Evolutionary conservation across 192 early-diverging fungal species (phyloP).

Genomic region (Paraglomus brasilianum): DNA sequence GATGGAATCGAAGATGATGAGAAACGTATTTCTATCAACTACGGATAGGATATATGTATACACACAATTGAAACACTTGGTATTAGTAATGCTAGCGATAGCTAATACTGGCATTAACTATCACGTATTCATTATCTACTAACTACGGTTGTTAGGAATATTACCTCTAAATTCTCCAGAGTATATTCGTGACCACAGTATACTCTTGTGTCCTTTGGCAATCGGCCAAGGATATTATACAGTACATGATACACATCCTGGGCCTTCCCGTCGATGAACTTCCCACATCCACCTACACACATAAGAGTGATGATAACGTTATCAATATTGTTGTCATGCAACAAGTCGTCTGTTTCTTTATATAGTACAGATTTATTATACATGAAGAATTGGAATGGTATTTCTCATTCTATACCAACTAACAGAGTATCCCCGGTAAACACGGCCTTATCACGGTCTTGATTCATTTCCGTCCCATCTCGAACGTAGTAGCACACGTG

Average conservation of each 20-base stretch:
- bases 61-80: neutral
- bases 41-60: neutral
- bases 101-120: too few species aligned
- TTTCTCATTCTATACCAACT: constrained; percentile 33
- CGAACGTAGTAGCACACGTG: constrained; percentile 83
- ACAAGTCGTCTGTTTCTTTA: too few species aligned
- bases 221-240: constrained; percentile 50
- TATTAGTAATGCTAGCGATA: too few species aligned
- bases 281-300: constrained; percentile 50
- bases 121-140: neutral
- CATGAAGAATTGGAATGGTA: neutral
- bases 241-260: constrained; percentile 60
- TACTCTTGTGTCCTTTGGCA: constrained; percentile 62
- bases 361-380: too few species aligned
- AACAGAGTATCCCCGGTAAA: constrained; percentile 57
- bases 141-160: constrained; percentile 7
- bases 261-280: constrained; percentile 58
- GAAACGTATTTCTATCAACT: neutral
- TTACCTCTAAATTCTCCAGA: constrained; percentile 49
- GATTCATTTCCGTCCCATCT: constrained; percentile 50
- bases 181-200: constrained; percentile 64
- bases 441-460: constrained; percentile 35
- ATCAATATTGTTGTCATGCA: too few species aligned
- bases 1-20: constrained; percentile 3
- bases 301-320: neutral